Evolutionary conservation across 176 grass and related monocot genomes (phyloP), one percentile per base, ranked within the genome.

Genomic region (Tillandsia leiboldiana): DNA sequence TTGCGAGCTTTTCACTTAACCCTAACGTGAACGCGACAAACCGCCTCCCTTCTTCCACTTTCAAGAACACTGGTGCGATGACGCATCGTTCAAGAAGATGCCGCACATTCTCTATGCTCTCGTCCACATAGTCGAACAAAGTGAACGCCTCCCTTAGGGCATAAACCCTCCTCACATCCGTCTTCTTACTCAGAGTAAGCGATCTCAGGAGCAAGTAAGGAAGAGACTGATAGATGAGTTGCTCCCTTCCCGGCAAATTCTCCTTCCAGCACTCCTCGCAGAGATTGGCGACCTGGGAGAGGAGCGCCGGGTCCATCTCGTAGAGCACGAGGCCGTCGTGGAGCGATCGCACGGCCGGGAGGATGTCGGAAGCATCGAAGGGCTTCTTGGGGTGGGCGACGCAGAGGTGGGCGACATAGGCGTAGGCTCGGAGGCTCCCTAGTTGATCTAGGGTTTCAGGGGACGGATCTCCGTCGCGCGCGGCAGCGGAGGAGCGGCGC

Each of bases 241-340:
- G 79, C 2, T 96, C 93, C 68, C 88, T 76, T 0, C 81, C 86
- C 0, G 83, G 86, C 4, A 86, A 75, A 47, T 65, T 74, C 22
- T 67, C 83, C 74, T 86, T 81, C 89, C 89, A 97, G 64, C 86
- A 90, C 27, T 81, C 76, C 75, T 92, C 93, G 74, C 90, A 92
- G 78, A 90, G 70, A 64, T 65, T 8, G 2, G 84, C 81, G 17
- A 90, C 83, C 42, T 87, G 89, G 18, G 79, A 83, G 1, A 90
- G 86, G 13, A 92, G 77, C 51, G 68, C 70, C 48, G 72, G 65
- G 56, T 97, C 84, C 51, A 77, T 71, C 75, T 90, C 81, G 53
- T 86, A 86, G 20, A 81, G 0, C 0, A 81, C 70, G 13, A 96
- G 83, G 74, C 78, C 69, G 76, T 82, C 88, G 33, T 96, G 92